Conservation (phyloP, 2,329 filamentous ascomycete genomes). For the Dichotomopilus funicola region DNA sequence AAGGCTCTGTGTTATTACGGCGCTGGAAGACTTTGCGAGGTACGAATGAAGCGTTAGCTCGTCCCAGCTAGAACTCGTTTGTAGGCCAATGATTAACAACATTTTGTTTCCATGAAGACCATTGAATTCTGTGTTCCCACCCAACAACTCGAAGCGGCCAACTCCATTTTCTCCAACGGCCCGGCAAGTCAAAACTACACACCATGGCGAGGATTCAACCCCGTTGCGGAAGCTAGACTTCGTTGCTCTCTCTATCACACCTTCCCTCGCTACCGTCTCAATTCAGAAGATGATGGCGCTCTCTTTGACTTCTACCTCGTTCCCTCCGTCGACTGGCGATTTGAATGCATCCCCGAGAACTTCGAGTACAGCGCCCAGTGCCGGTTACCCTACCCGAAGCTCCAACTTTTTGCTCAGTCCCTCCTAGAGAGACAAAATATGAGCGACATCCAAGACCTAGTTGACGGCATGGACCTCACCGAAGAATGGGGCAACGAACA, state of each 20-base stretch:
- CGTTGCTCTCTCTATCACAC: conserved; percentile 1
- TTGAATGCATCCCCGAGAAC: neutral
- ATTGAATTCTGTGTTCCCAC: conserved; percentile 2
- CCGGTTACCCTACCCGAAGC: neutral
- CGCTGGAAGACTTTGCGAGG: neutral
- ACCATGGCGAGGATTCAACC: neutral
- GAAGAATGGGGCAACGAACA: conserved; percentile 3
- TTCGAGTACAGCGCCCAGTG: conserved; percentile 2
- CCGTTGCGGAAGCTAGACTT: neutral
- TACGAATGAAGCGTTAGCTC: neutral
- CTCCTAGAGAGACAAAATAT: neutral
- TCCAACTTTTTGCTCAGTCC: conserved; percentile 2
- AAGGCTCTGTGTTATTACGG: conserved; percentile 4
- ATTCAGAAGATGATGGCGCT: neutral
- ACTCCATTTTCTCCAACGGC: neutral
- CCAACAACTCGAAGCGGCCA: neutral
- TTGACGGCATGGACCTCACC: conserved; percentile 6
- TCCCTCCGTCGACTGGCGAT: neutral
- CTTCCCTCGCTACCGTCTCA: conserved; percentile 1
- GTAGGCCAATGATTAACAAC: too few species aligned
- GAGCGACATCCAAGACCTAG: neutral
- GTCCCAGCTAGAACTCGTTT: too few species aligned
- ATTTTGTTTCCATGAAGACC: neutral
- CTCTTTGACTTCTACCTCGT: conserved; percentile 2
- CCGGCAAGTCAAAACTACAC: neutral